phyloP scores from a whole-genome alignment of 495 filamentous ascomycete genomes.

The Aspergillus carlsbadensis region DNA sequence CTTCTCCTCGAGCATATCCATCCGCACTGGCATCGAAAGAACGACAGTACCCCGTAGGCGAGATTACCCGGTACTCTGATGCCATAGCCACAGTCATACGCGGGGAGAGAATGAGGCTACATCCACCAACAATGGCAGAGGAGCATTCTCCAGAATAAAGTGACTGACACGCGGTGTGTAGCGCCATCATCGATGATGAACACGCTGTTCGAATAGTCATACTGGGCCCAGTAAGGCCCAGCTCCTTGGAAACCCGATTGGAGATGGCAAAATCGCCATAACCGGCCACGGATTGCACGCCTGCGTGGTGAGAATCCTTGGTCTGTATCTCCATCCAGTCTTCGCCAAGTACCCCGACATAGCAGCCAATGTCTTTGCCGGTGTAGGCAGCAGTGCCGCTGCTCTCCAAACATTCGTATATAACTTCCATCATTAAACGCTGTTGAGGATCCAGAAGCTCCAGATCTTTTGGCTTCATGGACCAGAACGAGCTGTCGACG shows the following conservation, averaged over 20 bases:
- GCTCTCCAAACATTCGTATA: constrained; percentile 35
- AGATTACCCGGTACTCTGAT: constrained; percentile 23
- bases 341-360: constrained; percentile 45
- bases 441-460: constrained; percentile 58
- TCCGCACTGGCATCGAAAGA: constrained; percentile 60
- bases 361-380: constrained; percentile 49
- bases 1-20: constrained; percentile 65
- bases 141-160: neutral
- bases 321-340: constrained; percentile 33
- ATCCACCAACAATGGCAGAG: neutral
- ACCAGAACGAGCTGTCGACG: constrained; percentile 31
- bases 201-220: constrained; percentile 2
- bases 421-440: constrained; percentile 53
- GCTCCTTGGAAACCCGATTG: constrained; percentile 1
- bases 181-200: neutral
- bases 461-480: constrained; percentile 41
- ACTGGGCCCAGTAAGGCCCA: constrained; percentile 1
- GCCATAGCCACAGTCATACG: constrained; percentile 2
- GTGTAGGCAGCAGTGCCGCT: constrained; percentile 45
- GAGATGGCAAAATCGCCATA: constrained; percentile 17
- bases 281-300: constrained; percentile 21
- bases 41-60: constrained; percentile 40
- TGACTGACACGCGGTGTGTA: neutral
- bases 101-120: neutral
- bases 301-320: constrained; percentile 25